A percentile compares a stretch with the other conserved stretches of the same genome.
phyloP scores from a whole-genome alignment of 495 filamentous ascomycete genomes.

The Penicillium canariense region DNA sequence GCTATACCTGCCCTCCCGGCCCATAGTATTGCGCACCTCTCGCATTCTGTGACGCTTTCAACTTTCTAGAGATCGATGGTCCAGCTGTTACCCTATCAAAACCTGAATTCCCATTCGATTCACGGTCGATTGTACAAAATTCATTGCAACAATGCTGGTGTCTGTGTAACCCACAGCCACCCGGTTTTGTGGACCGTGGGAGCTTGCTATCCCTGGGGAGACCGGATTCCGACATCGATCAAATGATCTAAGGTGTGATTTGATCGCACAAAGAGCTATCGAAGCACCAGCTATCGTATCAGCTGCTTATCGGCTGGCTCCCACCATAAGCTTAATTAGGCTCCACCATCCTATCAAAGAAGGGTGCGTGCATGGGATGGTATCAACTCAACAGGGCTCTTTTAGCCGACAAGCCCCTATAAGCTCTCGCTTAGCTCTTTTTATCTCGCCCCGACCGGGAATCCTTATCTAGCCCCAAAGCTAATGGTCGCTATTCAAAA shows the following conservation, averaged over 20 bases:
- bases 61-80: neutral
- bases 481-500: slow-evolving; percentile 7
- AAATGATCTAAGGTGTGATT: neutral
- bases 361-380: neutral
- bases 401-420: slow-evolving; percentile 3
- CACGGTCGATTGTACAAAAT: neutral
- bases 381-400: neutral
- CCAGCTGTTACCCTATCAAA: too few relatives aligned
- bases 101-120: neutral
- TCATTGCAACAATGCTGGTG: slow-evolving; percentile 11
- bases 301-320: neutral
- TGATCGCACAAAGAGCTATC: neutral
- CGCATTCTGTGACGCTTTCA: neutral
- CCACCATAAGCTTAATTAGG: slow-evolving; percentile 15
- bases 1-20: neutral
- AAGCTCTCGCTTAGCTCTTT: neutral
- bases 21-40: neutral
- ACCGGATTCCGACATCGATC: neutral
- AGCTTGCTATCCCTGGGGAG: neutral
- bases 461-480: slow-evolving; percentile 14
- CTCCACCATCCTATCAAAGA: neutral
- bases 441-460: neutral
- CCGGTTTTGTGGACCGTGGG: neutral
- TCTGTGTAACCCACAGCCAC: slow-evolving; percentile 16
- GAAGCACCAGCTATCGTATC: neutral